phyloP scores from a whole-genome alignment of 306 rosid genomes.

The Acacia crassicarpa region DNA sequence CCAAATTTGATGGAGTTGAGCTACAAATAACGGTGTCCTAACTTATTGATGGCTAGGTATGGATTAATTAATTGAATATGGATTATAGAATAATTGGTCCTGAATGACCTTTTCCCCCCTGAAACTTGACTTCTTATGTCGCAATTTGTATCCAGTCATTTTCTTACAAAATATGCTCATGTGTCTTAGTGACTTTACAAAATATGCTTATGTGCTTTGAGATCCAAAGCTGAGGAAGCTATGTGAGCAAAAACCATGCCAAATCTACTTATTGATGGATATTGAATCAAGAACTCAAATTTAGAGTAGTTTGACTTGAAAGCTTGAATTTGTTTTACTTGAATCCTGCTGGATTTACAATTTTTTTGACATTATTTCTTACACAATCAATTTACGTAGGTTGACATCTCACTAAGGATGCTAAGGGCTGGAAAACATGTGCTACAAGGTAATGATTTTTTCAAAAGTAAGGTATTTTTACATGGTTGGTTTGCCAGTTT shows the following conservation, averaged over 20 bases:
- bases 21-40: background rate
- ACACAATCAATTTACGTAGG: slow-evolving; percentile 48
- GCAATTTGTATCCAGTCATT: background rate
- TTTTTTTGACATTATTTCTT: background rate
- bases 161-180: background rate
- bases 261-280: background rate
- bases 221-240: background rate
- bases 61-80: background rate
- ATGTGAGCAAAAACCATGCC: background rate
- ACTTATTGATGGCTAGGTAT: background rate
- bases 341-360: slow-evolving; percentile 1
- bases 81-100: background rate
- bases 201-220: background rate
- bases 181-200: background rate
- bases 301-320: background rate
- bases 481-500: slow-evolving; percentile 19
- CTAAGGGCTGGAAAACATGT: slow-evolving; percentile 94
- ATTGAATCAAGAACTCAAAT: slow-evolving; percentile 11
- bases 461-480: background rate
- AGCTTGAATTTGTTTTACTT: background rate
- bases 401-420: slow-evolving; percentile 66
- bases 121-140: background rate
- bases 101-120: background rate
- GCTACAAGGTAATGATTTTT: slow-evolving; percentile 69
- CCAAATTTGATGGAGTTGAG: background rate